Evolutionary conservation across 495 filamentous ascomycete species (phyloP).

Genomic region (Xylaria sp.): DNA sequence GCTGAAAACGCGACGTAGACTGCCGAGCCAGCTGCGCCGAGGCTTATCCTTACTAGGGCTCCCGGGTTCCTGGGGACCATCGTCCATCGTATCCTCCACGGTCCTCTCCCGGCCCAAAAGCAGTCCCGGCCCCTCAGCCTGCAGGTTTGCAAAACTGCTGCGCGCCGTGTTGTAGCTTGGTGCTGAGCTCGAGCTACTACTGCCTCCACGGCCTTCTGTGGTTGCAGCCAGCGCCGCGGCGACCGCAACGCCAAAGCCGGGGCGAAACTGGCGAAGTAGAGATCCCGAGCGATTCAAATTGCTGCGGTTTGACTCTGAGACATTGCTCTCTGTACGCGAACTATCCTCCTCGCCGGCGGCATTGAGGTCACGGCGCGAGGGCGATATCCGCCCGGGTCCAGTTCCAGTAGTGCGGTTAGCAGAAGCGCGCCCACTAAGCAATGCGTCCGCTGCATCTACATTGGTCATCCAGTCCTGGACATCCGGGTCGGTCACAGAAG

Average conservation of each 20-base stretch:
- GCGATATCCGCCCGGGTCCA: constrained; percentile 16
- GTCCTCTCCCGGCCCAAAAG: constrained; percentile 46
- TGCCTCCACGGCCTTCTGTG: constrained; percentile 39
- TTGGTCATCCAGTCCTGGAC: constrained; percentile 68
- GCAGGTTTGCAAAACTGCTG: constrained; percentile 65
- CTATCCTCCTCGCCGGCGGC: constrained; percentile 34
- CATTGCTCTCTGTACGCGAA: constrained; percentile 45
- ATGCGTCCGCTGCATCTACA: constrained; percentile 62
- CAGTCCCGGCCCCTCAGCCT: constrained; percentile 70
- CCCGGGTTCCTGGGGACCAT: constrained; percentile 43
- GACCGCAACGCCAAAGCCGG: constrained; percentile 34
- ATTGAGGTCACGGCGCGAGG: constrained; percentile 21
- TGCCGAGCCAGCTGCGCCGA: constrained; percentile 56
- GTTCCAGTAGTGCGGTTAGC: constrained; percentile 13
- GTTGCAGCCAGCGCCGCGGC: constrained; percentile 33
- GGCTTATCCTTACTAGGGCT: constrained; percentile 57
- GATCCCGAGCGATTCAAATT: constrained; percentile 47
- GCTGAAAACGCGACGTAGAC: constrained; percentile 53
- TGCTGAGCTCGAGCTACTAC: constrained; percentile 48
- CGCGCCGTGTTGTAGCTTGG: constrained; percentile 74
- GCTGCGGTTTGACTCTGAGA: constrained; percentile 49
- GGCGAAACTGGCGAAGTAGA: constrained; percentile 33
- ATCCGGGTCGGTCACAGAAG: constrained; percentile 53
- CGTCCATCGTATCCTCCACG: constrained; percentile 35
- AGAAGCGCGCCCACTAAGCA: constrained; percentile 42